These are phyloP conservation scores for Aspergillus asperescens DNA, from an alignment of 495 filamentous ascomycete genomes.

Conservation along the genomic window DNA sequence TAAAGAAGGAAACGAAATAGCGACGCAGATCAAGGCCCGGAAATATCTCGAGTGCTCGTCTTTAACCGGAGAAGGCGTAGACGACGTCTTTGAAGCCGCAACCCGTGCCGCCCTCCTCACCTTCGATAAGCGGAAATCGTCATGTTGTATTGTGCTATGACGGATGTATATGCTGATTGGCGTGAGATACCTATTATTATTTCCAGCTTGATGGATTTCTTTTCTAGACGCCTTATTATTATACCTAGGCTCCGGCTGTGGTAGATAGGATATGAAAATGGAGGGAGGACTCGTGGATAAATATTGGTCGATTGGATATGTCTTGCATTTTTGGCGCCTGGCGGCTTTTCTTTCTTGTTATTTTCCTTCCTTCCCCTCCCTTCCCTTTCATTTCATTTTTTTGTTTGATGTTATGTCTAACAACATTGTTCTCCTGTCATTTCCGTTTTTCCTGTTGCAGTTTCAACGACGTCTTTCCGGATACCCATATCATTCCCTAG, in stretches of 20 bases:
- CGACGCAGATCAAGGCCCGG: slow-evolving; percentile 78
- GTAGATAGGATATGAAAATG: slow-evolving; percentile 22
- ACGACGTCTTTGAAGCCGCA: slow-evolving; percentile 98
- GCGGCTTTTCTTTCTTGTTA: slow-evolving; percentile 23
- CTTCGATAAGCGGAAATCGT: slow-evolving; percentile 79
- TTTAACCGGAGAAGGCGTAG: slow-evolving; percentile 94
- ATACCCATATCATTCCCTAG: slow-evolving; percentile 1
- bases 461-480: slow-evolving; percentile 25
- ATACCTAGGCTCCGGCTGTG: not conserved
- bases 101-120: slow-evolving; percentile 90
- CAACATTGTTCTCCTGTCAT: slow-evolving; percentile 18
- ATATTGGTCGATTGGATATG: slow-evolving; percentile 28
- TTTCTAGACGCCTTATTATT: not conserved
- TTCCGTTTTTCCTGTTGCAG: slow-evolving; percentile 2
- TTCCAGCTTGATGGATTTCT: not conserved
- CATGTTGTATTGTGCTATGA: slow-evolving; percentile 91
- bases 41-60: slow-evolving; percentile 98
- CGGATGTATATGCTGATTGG: slow-evolving; percentile 11
- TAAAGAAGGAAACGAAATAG: slow-evolving; percentile 73
- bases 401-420: slow-evolving; percentile 20
- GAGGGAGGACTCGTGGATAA: slow-evolving; percentile 13
- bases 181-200: not conserved
- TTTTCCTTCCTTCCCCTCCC: no score
- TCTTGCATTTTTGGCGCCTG: slow-evolving; percentile 46
- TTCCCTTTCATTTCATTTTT: slow-evolving; percentile 15